These are phyloP conservation scores for Leptodontidium sp. DNA, from an alignment of 2,329 filamentous ascomycete species.

Conservation along the genomic window DNA sequence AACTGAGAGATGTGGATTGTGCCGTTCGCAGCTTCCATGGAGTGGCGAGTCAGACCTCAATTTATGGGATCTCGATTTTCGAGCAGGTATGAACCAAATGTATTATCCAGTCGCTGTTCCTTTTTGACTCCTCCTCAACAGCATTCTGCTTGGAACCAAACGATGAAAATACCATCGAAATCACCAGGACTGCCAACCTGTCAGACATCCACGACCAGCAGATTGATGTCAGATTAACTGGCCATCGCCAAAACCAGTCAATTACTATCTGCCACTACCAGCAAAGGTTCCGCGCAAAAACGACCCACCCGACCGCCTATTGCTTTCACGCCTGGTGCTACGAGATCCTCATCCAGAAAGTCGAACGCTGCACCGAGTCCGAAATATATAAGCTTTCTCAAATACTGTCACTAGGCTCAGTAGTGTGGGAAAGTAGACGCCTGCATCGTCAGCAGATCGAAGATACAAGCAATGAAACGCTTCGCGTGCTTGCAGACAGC, in stretches of 20 bases:
- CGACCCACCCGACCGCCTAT: conserved; percentile 22
- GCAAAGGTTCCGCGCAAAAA: conserved; percentile 4
- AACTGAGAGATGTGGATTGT: conserved; percentile 27
- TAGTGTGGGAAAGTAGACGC: conserved; percentile 5
- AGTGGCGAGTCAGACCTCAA: conserved; percentile 11
- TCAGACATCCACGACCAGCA: conserved; percentile 17
- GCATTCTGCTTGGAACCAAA: conserved; percentile 23
- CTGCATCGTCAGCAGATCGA: conserved; percentile 13
- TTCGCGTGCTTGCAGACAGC: conserved; percentile 15
- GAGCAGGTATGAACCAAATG: conserved; percentile 25
- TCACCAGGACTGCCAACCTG: conserved; percentile 22
- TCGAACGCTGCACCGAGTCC: conserved; percentile 17
- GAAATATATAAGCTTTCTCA: conserved; percentile 26
- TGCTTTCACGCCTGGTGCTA: conserved; percentile 33
- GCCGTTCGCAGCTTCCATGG: conserved; percentile 24
- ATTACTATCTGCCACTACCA: conserved; percentile 24
- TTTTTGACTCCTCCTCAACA: conserved; percentile 22
- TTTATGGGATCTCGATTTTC: conserved; percentile 27
- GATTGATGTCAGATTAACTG: conserved; percentile 25
- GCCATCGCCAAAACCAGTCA: conserved; percentile 10
- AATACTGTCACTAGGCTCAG: conserved; percentile 19
- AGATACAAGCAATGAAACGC: conserved; percentile 14
- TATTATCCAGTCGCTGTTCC: conserved; percentile 13
- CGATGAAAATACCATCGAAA: conserved; percentile 21
- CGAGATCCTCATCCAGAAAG: conserved; percentile 25